These are phyloP conservation scores for Platanthera zijinensis DNA, from an alignment of 106 monocot species.

Conservation along the genomic window DNA sequence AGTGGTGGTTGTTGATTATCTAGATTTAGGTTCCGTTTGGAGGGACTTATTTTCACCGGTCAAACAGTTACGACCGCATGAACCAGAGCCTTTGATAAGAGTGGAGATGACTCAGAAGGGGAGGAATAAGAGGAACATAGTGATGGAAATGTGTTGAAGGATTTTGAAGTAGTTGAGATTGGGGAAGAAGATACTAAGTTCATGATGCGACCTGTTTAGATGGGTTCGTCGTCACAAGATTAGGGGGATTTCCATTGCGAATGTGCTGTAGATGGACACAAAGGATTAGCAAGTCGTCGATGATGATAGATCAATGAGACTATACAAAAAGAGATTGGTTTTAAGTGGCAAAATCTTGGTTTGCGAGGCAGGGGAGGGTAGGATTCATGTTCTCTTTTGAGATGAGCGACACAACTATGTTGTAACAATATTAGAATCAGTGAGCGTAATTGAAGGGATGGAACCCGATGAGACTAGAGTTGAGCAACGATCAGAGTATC, in stretches of 20 bases:
- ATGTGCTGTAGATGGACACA: conserved; percentile 20
- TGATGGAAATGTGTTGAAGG: background rate
- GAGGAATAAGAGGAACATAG: background rate
- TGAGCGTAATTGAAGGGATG: too few relatives aligned
- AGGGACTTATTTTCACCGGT: too few relatives aligned
- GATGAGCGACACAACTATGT: background rate
- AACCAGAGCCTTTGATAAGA: background rate
- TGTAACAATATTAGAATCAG: background rate
- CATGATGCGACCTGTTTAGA: conserved; percentile 18
- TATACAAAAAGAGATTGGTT: conserved; percentile 21
- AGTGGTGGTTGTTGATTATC: background rate
- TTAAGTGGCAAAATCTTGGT: conserved; percentile 22
- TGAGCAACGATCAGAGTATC: too few relatives aligned
- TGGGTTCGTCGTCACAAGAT: conserved; percentile 4
- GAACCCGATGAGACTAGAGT: too few relatives aligned
- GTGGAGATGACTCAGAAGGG: background rate
- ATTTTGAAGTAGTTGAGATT: background rate
- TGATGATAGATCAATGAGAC: background rate
- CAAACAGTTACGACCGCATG: too few relatives aligned
- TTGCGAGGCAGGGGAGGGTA: conserved; percentile 15
- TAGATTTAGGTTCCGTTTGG: background rate
- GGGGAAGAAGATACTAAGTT: background rate
- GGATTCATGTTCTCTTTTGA: background rate
- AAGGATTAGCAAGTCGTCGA: conserved; percentile 16
- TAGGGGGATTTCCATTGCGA: conserved; percentile 19